These are phyloP conservation scores for Aphelidium insulamus DNA, from an alignment of 371 early-diverging fungal genomes.

Conservation along the genomic window DNA sequence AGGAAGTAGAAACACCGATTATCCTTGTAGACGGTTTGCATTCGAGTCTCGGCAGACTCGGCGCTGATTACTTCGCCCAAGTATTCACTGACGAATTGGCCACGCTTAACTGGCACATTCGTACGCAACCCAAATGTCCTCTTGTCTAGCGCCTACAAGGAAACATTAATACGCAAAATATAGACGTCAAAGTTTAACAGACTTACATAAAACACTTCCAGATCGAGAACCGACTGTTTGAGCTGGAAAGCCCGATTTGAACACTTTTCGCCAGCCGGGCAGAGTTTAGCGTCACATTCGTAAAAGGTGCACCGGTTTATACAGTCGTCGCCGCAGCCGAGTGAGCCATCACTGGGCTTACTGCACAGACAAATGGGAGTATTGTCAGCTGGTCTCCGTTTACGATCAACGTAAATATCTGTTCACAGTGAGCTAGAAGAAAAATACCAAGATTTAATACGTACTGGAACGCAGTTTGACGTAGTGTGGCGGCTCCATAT, in stretches of 20 bases:
- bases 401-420: conserved; percentile 51
- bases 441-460: no score
- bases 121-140: conserved; percentile 66
- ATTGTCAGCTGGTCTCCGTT: conserved; percentile 20
- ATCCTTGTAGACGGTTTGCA: conserved; percentile 40
- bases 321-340: conserved; percentile 49
- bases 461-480: no score
- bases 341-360: conserved; percentile 22
- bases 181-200: neutral
- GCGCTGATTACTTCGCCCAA: conserved; percentile 66
- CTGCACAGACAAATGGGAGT: conserved; percentile 33
- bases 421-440: no score
- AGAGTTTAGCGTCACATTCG: conserved; percentile 41
- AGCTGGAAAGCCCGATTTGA: conserved; percentile 49
- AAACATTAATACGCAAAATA: neutral
- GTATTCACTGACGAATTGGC: conserved; percentile 57
- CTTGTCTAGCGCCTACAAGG: conserved; percentile 13
- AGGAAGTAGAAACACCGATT: conserved; percentile 56
- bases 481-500: no score
- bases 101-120: conserved; percentile 22
- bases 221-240: conserved; percentile 20
- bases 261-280: conserved; percentile 45
- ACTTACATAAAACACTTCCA: conserved; percentile 39
- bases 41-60: conserved; percentile 35
- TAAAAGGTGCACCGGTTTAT: conserved; percentile 52